Conservation (phyloP, 2,329 filamentous ascomycete species). For the Aspergillus tanneri region DNA sequence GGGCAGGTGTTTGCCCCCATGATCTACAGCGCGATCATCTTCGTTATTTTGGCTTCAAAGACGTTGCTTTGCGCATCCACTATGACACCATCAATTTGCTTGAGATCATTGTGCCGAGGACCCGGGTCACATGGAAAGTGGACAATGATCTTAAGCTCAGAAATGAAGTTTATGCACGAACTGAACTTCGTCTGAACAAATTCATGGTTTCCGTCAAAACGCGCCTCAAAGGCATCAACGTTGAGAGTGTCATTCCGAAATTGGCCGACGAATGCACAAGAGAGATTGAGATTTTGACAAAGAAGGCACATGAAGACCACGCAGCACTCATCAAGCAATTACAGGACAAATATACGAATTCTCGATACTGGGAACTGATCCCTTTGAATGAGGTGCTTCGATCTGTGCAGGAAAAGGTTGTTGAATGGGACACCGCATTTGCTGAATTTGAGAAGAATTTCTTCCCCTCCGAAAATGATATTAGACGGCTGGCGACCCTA, state of each 20-base stretch:
- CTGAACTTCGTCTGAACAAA: slow-evolving; percentile 75
- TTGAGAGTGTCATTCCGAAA: slow-evolving; percentile 85
- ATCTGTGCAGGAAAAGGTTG: slow-evolving; percentile 87
- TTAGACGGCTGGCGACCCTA: slow-evolving; percentile 83
- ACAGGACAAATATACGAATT: slow-evolving; percentile 87
- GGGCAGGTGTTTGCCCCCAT: slow-evolving; percentile 78
- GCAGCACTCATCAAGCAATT: slow-evolving; percentile 70
- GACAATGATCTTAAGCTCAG: slow-evolving; percentile 89
- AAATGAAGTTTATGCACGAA: slow-evolving; percentile 82
- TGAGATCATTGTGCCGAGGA: slow-evolving; percentile 88
- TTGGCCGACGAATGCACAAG: slow-evolving; percentile 77
- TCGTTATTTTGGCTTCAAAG: slow-evolving; percentile 85
- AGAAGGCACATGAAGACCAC: slow-evolving; percentile 82
- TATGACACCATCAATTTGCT: slow-evolving; percentile 90
- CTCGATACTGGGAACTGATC: slow-evolving; percentile 95
- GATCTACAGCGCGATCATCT: slow-evolving; percentile 91
- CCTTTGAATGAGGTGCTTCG: slow-evolving; percentile 86
- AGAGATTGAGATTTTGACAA: slow-evolving; percentile 75
- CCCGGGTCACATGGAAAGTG: slow-evolving; percentile 95
- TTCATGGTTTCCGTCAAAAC: slow-evolving; percentile 87
- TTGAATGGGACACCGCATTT: slow-evolving; percentile 91
- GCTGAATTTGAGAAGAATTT: slow-evolving; percentile 89
- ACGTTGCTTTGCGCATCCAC: slow-evolving; percentile 82
- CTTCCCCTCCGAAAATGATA: slow-evolving; percentile 92
- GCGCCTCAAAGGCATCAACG: slow-evolving; percentile 81